These are phyloP conservation scores for Verruconis gallopava DNA, from an alignment of 2,329 filamentous ascomycete genomes.

Conservation along the genomic window DNA sequence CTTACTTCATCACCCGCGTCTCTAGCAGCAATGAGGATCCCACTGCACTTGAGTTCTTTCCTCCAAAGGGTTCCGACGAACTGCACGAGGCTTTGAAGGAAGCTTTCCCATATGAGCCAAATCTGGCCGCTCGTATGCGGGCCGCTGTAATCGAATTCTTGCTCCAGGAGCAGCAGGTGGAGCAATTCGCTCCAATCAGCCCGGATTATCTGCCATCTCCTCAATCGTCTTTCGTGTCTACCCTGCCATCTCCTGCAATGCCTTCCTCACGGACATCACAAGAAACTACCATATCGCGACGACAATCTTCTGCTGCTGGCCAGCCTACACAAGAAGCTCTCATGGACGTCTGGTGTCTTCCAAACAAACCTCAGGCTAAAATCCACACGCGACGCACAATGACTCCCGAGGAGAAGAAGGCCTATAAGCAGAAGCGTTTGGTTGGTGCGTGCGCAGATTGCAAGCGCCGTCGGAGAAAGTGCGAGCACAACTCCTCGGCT, in stretches of 20 bases:
- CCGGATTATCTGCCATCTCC: slow-evolving; percentile 10
- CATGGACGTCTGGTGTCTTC: slow-evolving; percentile 10
- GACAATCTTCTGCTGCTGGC: neutral
- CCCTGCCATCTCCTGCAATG: neutral
- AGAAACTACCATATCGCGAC: neutral
- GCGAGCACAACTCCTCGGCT: neutral
- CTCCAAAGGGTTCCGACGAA: slow-evolving; percentile 20
- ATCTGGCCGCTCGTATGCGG: slow-evolving; percentile 26
- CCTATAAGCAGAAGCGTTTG: slow-evolving; percentile 11
- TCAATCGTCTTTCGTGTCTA: slow-evolving; percentile 8
- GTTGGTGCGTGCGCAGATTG: slow-evolving; percentile 11
- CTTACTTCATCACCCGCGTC: neutral
- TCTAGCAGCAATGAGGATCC: neutral
- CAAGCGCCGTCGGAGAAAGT: slow-evolving; percentile 11
- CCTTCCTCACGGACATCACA: slow-evolving; percentile 1
- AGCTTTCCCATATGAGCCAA: slow-evolving; percentile 22
- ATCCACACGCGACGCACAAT: slow-evolving; percentile 9
- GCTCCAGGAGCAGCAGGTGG: slow-evolving; percentile 21
- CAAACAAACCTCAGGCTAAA: slow-evolving; percentile 9
- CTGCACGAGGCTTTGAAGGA: slow-evolving; percentile 24
- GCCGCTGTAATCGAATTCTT: slow-evolving; percentile 26
- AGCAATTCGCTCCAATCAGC: slow-evolving; percentile 11
- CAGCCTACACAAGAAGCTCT: slow-evolving; percentile 9
- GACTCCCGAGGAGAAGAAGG: slow-evolving; percentile 11
- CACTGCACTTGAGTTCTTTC: slow-evolving; percentile 7